Conservation (phyloP, 768 basidiomycete species). For the Mycena chlorophos region DNA sequence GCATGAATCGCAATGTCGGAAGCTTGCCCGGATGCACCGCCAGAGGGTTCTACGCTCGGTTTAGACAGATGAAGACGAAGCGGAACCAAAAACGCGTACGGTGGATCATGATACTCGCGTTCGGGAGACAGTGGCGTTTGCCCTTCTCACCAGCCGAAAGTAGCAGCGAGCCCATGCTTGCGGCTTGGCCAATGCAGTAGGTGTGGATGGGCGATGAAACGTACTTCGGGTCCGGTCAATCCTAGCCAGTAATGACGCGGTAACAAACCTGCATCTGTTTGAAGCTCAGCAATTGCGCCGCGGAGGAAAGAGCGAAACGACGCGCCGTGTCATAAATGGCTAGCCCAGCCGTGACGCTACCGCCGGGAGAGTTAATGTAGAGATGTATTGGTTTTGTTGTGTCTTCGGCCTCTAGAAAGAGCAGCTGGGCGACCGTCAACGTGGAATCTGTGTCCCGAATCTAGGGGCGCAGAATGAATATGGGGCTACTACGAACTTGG, state of each 20-base stretch:
- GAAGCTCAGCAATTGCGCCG: slow-evolving; percentile 14
- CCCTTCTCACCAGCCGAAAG: slow-evolving; percentile 90
- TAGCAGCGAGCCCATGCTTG: slow-evolving; percentile 93
- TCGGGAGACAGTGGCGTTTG: slow-evolving; percentile 88
- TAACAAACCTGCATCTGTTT: slow-evolving; percentile 59
- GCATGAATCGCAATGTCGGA: slow-evolving; percentile 98
- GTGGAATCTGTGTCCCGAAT: slow-evolving; percentile 90
- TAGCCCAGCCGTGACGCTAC: slow-evolving; percentile 91
- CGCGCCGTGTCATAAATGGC: slow-evolving; percentile 97
- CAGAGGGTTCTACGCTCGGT: slow-evolving; percentile 77
- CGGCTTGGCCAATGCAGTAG: slow-evolving; percentile 93
- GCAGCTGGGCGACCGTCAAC: slow-evolving; percentile 84
- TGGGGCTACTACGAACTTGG: background rate
- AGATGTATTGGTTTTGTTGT: slow-evolving; percentile 91
- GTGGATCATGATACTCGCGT: slow-evolving; percentile 98
- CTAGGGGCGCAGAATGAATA: slow-evolving; percentile 40
- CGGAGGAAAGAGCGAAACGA: slow-evolving; percentile 1
- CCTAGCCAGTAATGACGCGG: slow-evolving; percentile 16
- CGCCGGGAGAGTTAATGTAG: slow-evolving; percentile 97
- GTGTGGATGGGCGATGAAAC: slow-evolving; percentile 95
- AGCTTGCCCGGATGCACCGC: slow-evolving; percentile 93
- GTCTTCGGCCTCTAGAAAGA: slow-evolving; percentile 96
- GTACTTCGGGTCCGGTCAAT: slow-evolving; percentile 51
- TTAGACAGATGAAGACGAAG: too few relatives aligned
- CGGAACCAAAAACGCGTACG: slow-evolving; percentile 54